Evolutionary conservation across 1,139 yeast species (phyloP).

Genomic region (Saccharomycopsis hybrid): DNA sequence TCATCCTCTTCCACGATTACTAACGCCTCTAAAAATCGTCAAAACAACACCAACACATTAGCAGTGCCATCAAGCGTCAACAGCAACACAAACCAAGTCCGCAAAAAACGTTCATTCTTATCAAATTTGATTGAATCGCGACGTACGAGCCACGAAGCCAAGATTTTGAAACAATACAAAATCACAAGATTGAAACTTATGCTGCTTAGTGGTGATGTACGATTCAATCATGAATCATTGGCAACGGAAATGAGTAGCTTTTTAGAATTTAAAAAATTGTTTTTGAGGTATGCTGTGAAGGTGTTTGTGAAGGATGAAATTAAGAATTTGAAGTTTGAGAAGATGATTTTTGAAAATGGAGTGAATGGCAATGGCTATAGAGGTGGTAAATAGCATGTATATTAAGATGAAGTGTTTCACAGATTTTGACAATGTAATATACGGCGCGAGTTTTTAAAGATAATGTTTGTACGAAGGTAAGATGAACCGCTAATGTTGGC

Average conservation of each 20-base stretch:
- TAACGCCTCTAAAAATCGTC: too few relatives aligned
- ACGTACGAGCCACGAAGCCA: conserved; percentile 31
- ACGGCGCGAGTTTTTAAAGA: too few relatives aligned
- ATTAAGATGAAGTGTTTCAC: too few relatives aligned
- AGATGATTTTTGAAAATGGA: background rate
- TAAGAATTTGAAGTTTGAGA: conserved; percentile 25
- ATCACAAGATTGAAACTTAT: conserved; percentile 25
- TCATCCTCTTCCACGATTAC: too few relatives aligned
- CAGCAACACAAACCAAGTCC: background rate
- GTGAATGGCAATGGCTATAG: background rate
- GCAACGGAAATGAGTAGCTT: conserved; percentile 61
- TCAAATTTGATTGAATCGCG: conserved; percentile 31
- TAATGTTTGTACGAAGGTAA: too few relatives aligned
- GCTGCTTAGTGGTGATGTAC: conserved; percentile 29
- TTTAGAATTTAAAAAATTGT: conserved; percentile 42
- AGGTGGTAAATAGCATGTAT: too few relatives aligned
- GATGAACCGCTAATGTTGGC: too few relatives aligned
- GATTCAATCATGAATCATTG: conserved; percentile 47
- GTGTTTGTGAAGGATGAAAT: conserved; percentile 30
- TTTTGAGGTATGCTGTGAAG: conserved; percentile 35
- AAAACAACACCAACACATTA: too few relatives aligned
- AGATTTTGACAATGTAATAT: too few relatives aligned
- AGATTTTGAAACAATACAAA: conserved; percentile 28
- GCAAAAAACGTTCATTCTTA: background rate
- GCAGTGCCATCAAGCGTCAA: too few relatives aligned